Conservation (phyloP, 805 yeast genomes). For the Ogataea salicorniae region DNA sequence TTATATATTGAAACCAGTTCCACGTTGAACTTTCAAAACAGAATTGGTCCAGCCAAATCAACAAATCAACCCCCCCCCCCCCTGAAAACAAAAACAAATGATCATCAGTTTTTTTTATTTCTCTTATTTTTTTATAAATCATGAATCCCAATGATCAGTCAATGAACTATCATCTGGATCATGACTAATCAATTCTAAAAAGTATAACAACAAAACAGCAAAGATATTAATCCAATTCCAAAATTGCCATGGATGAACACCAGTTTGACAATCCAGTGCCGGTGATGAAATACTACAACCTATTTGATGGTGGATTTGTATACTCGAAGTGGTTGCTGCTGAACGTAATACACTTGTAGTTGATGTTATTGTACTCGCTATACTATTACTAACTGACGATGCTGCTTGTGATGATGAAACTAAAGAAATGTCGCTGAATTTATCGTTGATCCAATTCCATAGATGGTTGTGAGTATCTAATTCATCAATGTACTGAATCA, state of each 20-base stretch:
- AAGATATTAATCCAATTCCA: slow-evolving; percentile 97
- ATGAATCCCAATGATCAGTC: slow-evolving; percentile 28
- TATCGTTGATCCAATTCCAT: slow-evolving; percentile 28
- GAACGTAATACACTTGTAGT: slow-evolving; percentile 1
- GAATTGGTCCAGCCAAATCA: neutral
- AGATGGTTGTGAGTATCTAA: slow-evolving; percentile 49
- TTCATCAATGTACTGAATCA: slow-evolving; percentile 82
- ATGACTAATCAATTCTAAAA: slow-evolving; percentile 57
- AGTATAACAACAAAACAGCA: slow-evolving; percentile 72
- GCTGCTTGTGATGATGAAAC: neutral
- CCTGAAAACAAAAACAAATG: neutral
- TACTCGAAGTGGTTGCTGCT: neutral
- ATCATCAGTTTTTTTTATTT: too few species aligned
- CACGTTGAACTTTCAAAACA: too few species aligned
- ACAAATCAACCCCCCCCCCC: neutral
- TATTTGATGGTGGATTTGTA: neutral
- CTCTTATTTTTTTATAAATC: too few species aligned
- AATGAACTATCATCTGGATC: slow-evolving; percentile 31
- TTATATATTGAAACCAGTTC: neutral
- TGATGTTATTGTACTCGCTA: neutral
- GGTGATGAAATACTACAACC: neutral
- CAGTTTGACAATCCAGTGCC: slow-evolving; percentile 1
- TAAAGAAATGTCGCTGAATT: slow-evolving; percentile 8
- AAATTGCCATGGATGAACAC: slow-evolving; percentile 78
- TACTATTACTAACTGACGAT: neutral